Evolutionary conservation across 2,329 filamentous ascomycete species (phyloP).

Genomic region (Calycina herbarum): DNA sequence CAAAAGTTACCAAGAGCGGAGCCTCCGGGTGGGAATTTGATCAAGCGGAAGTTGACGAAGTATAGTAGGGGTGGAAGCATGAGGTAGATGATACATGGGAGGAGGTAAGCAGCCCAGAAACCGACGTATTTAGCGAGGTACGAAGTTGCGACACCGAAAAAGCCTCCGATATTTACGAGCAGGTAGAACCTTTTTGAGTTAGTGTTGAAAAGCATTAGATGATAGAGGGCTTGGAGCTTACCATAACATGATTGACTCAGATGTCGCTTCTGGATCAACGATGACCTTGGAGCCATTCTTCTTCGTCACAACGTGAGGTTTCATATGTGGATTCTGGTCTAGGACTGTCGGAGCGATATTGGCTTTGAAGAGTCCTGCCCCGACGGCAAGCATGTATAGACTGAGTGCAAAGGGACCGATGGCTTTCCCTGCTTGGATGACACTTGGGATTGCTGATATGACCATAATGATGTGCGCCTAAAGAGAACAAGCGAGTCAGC

Average conservation of each 20-base stretch:
- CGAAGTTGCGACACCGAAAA: conserved; percentile 44
- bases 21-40: conserved; percentile 64
- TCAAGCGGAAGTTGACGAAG: conserved; percentile 59
- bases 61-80: conserved; percentile 60
- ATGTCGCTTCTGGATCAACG: conserved; percentile 57
- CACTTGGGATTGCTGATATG: conserved; percentile 35
- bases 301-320: conserved; percentile 45
- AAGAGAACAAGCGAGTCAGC: neutral
- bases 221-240: conserved; percentile 8
- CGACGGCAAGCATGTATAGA: conserved; percentile 38
- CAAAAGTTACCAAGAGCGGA: conserved; percentile 69
- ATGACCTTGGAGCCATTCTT: conserved; percentile 60
- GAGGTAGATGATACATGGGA: conserved; percentile 66
- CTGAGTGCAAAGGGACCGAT: conserved; percentile 41
- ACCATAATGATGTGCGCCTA: conserved; percentile 45
- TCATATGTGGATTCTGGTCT: conserved; percentile 52
- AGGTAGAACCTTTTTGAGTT: conserved; percentile 57
- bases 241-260: conserved; percentile 60
- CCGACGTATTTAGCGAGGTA: conserved; percentile 44
- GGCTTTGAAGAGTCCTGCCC: conserved; percentile 65
- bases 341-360: conserved; percentile 65
- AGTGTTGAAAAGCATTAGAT: neutral
- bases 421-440: conserved; percentile 38
- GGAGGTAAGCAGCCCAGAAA: conserved; percentile 69
- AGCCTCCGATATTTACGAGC: conserved; percentile 65